Base-by-base conservation (phyloP, 2,329 filamentous ascomycete genomes). In the Botrytis fragariae region DNA sequence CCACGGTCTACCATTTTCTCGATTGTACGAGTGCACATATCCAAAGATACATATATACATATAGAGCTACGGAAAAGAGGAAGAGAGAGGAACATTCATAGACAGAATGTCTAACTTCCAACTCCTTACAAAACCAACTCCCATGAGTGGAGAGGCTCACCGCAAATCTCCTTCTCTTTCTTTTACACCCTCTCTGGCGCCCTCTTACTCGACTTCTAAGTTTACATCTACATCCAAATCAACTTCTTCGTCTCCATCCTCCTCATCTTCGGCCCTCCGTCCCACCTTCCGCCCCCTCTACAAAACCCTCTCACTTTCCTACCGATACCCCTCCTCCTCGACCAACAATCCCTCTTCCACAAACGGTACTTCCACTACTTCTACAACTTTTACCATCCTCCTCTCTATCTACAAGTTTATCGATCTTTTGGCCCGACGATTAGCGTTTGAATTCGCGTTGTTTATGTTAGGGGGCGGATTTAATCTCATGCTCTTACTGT, bases 391-490 rank as follows among this genome's bases (percentile, higher is more conserved):
- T 8, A 76, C 78, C 0, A 48, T 77, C 70, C 77, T 78, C 71
- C 73, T 78, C 25, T 44, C 74, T 16, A 65, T 77, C 12, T 69
- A 75, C 60, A 64, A 65, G 25, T 32, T 20, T 16, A 37, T 44
- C 72, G 72, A 32, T 79, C 77, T 67, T 9, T 6, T 68, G 8
- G 22, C 35, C 12, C 65, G 65, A 1, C 65, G 65, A 12, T 22
- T 81, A 5, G 77, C 73, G 6, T 79, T 74, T 72, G 80, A 81
- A 69, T 73, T 81, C 10, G 76, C 76, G 64, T 70, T 77, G 22
- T 80, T 80, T 61, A 63, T 80, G 37, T 62, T 81, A 2, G 80
- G 80, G 1, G 74, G 75, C 22, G 80, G 80, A 7, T 78, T 79
- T 71, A 68, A 65, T 14, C 14, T 80, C 3, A 60, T 80, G 25